Conservation (phyloP, 2,329 filamentous ascomycete species). For the Penicillium hesseltinei region DNA sequence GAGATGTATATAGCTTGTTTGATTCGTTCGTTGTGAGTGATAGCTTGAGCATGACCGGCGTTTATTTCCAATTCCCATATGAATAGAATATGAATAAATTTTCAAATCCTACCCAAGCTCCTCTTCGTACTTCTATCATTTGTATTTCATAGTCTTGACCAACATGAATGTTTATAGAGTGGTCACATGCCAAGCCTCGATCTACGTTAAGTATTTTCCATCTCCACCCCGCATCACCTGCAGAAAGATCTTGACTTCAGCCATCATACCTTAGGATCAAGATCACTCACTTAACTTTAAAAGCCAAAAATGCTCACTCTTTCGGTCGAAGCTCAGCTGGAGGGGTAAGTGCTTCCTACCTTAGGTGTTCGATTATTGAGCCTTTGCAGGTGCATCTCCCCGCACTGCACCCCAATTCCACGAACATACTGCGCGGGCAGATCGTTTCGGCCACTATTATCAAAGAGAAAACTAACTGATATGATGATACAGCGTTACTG, state of each 20-base stretch:
- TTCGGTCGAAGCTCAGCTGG: conserved; percentile 38
- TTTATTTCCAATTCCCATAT: conserved; percentile 19
- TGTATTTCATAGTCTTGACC: neutral
- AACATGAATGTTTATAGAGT: neutral
- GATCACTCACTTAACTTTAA: conserved; percentile 3
- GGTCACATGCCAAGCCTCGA: conserved; percentile 25
- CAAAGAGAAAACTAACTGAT: conserved; percentile 9
- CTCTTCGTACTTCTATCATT: neutral
- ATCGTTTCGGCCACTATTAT: neutral
- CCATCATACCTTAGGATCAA: neutral
- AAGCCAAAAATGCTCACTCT: conserved; percentile 40
- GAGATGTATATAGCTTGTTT: conserved; percentile 23
- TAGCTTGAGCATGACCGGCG: conserved; percentile 29
- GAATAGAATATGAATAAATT: conserved; percentile 22
- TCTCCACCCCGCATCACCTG: conserved; percentile 26
- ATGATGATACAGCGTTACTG: conserved; percentile 67
- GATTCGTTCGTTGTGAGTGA: conserved; percentile 17
- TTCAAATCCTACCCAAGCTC: neutral
- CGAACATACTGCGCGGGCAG: neutral
- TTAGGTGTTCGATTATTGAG: neutral
- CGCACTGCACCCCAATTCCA: conserved; percentile 8
- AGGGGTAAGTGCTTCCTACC: conserved; percentile 30
- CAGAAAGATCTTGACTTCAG: conserved; percentile 11
- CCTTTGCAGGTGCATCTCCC: conserved; percentile 5
- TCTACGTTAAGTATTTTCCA: conserved; percentile 17